A percentile compares a stretch with the other conserved stretches of the same genome.
Conservation (phyloP, 352 stramenopile species). For the Pythium volutum region DNA sequence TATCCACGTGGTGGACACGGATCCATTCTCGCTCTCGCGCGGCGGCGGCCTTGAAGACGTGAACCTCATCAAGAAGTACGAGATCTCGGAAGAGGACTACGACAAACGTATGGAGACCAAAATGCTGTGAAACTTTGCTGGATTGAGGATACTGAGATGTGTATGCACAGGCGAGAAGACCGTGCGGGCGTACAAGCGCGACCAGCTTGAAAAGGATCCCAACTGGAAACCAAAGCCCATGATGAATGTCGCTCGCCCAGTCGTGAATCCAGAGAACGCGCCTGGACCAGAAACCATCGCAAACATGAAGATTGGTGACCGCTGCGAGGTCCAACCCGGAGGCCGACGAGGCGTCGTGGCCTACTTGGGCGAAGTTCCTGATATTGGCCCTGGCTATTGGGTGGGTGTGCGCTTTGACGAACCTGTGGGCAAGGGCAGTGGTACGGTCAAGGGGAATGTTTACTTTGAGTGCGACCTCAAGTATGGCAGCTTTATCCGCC, state of each 20-base stretch:
- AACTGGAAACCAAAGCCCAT: conserved; percentile 92
- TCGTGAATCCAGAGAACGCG: conserved; percentile 35
- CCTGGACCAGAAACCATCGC: conserved; percentile 70
- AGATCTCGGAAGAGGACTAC: conserved; percentile 98
- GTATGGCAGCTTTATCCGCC: conserved; percentile 94
- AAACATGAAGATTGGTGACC: conserved; percentile 87
- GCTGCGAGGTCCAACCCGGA: conserved; percentile 97
- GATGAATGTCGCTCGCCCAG: conserved; percentile 41
- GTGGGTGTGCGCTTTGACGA: conserved; percentile 97
- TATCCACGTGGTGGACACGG: conserved; percentile 94
- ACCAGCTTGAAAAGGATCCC: conserved; percentile 94
- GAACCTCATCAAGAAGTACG: conserved; percentile 97
- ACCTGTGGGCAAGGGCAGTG: conserved; percentile 92
- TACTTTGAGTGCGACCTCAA: conserved; percentile 93
- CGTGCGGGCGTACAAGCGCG: conserved; percentile 94
- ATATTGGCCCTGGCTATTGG: conserved; percentile 90
- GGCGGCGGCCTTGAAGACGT: conserved; percentile 96
- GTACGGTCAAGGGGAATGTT: conserved; percentile 85
- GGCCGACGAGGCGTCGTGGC: conserved; percentile 89
- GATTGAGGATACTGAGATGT: background rate
- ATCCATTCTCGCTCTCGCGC: conserved; percentile 95
- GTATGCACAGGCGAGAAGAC: conserved; percentile 91
- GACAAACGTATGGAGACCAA: conserved; percentile 83
- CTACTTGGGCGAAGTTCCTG: conserved; percentile 92
- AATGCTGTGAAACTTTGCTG: background rate